Base-by-base conservation (phyloP, 2,329 filamentous ascomycete genomes). In the Aureobasidium vineae region DNA sequence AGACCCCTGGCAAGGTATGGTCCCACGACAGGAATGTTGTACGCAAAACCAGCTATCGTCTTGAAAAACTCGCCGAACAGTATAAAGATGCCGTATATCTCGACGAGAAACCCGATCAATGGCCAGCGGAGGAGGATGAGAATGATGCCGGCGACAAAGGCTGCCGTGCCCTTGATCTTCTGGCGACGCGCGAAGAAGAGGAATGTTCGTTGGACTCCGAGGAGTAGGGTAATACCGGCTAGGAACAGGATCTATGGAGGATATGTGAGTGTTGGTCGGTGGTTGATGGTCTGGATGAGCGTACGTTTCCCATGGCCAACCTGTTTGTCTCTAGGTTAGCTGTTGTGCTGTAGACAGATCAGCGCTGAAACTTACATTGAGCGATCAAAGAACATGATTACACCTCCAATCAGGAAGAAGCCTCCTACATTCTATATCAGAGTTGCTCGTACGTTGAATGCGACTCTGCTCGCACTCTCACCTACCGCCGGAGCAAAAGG, bases 401-500 rank as follows among this genome's bases (percentile, higher is more conserved):
- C 91, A 68, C 95, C 95, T 75, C 92, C 91, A 76, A 97, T 86
- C 66, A 99, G 86, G 84, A 99, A 99, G 83, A 98, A 89, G 71
- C 90, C 92, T 78, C 94, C 94, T 50, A 33, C 49, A 63, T 65
- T 54, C 66, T 1, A 57, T 61, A 59, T 52, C 41, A 71, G 71
- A 73, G 66, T 69, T 68, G 65, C 66, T 70, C 73, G 69, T 52
- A 67, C 31, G 45, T 31, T 66, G 56, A 50, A 63, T 68, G 57
- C 40, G 38, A 50, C 49, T 63, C 31, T 64, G 47, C 66, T 45
- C 65, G 33, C 60, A 66, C 36, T 68, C 69, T 72, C 78, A 89
- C 90, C 72, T 89, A 97, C 93, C 94, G 75, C 92, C 94, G 75
- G 92, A 95, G 85, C 95, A 98, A 83, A 99, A 99, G 77, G 93